These are phyloP conservation scores for Rhodotorula sp. DNA, from an alignment of 1,284 basidiomycete genomes.

Conservation along the genomic window DNA sequence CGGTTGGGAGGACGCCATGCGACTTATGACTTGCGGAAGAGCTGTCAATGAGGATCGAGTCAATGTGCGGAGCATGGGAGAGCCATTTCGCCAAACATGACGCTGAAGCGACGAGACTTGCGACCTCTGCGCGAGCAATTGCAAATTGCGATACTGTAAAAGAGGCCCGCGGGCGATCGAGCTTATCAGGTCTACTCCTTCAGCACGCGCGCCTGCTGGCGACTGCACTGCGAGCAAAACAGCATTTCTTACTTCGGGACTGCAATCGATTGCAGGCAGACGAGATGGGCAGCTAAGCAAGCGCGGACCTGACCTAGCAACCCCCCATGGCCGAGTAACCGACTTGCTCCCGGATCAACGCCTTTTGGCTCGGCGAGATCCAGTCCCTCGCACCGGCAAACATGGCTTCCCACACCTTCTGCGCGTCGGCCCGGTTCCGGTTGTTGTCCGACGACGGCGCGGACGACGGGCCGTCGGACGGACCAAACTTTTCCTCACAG, in stretches of 20 bases:
- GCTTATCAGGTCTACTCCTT: background rate
- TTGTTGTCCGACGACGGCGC: background rate
- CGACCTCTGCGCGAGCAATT: background rate
- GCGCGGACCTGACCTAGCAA: conserved; percentile 11
- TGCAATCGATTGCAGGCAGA: too few relatives aligned
- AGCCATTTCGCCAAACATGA: background rate
- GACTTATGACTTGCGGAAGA: too few relatives aligned
- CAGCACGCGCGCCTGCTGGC: background rate
- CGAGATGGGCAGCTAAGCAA: background rate
- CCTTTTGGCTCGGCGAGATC: conserved; percentile 45
- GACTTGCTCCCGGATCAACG: conserved; percentile 43
- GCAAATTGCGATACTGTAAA: background rate
- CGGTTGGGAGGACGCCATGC: background rate
- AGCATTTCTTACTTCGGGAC: too few relatives aligned
- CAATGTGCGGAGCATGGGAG: too few relatives aligned
- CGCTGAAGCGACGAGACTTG: background rate
- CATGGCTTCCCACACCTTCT: conserved; percentile 46
- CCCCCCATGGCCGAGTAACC: conserved; percentile 47
- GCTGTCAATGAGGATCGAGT: too few relatives aligned
- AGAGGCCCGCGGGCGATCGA: background rate
- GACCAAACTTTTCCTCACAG: conserved; percentile 28
- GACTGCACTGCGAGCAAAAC: too few relatives aligned
- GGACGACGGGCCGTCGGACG: too few relatives aligned
- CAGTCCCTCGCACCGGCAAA: conserved; percentile 43
- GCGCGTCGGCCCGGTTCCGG: conserved; percentile 24